phyloP scores from a whole-genome alignment of 1,284 basidiomycete genomes.

The Takashimella koratensis region DNA sequence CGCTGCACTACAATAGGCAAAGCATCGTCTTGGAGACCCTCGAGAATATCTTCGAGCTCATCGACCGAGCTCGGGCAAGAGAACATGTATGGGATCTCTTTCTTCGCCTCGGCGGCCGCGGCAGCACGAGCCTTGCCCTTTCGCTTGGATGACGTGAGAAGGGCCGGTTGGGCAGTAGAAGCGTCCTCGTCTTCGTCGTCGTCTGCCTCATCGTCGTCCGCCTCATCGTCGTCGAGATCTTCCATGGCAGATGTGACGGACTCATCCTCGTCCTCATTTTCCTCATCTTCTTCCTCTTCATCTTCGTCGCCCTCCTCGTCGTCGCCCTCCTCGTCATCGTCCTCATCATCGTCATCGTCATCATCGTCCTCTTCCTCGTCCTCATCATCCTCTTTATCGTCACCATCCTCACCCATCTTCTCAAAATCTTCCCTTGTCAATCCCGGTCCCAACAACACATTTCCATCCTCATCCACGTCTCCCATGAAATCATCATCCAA shows the following conservation, averaged over 20 bases:
- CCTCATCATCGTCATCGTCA: slow-evolving; percentile 35
- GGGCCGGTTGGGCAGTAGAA: slow-evolving; percentile 8
- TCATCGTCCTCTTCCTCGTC: slow-evolving; percentile 36
- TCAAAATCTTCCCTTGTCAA: slow-evolving; percentile 49
- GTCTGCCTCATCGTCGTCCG: slow-evolving; percentile 15
- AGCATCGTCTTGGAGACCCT: slow-evolving; percentile 64
- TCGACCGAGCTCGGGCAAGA: slow-evolving; percentile 81
- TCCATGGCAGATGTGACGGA: slow-evolving; percentile 24
- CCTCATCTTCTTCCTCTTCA: slow-evolving; percentile 28
- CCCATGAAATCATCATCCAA: slow-evolving; percentile 81
- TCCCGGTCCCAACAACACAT: slow-evolving; percentile 54
- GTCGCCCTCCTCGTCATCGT: slow-evolving; percentile 29
- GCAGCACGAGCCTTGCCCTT: slow-evolving; percentile 52
- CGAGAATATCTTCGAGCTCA: slow-evolving; percentile 79
- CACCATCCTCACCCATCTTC: slow-evolving; percentile 32
- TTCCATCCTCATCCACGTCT: slow-evolving; percentile 52
- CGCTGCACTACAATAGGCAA: slow-evolving; percentile 82
- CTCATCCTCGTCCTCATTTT: slow-evolving; percentile 41
- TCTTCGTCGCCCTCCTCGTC: slow-evolving; percentile 47
- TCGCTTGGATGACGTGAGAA: slow-evolving; percentile 23
- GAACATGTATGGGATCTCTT: slow-evolving; percentile 87
- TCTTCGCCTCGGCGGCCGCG: slow-evolving; percentile 58
- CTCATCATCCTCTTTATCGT: slow-evolving; percentile 34
- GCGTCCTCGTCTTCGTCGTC: slow-evolving; percentile 18
- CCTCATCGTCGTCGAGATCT: slow-evolving; percentile 42